Evolutionary conservation across 2,329 filamentous ascomycete species (phyloP).

Genomic region (Apiospora marii): DNA sequence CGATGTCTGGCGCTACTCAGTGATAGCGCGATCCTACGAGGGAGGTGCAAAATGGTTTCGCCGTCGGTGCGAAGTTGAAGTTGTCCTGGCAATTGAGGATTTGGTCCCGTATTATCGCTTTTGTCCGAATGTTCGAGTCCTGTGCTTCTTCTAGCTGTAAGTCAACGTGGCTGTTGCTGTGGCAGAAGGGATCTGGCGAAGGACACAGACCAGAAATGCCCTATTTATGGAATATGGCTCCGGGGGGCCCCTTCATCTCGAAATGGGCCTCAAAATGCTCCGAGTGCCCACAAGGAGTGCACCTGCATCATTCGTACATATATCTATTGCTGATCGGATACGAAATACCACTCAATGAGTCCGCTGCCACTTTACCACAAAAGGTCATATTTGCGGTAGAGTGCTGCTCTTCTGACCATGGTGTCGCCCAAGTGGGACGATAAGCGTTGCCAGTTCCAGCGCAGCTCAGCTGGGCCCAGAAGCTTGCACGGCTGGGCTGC

Average conservation of each 20-base stretch:
- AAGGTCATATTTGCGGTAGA: neutral
- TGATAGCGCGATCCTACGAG: neutral
- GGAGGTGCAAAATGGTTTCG: too few relatives aligned
- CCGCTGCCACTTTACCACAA: neutral
- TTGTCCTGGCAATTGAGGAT: neutral
- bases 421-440: neutral
- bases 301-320: neutral
- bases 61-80: neutral
- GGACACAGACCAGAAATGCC: neutral
- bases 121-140: neutral
- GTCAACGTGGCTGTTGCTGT: conserved; percentile 1
- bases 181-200: neutral
- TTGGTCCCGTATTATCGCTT: neutral
- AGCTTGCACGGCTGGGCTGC: neutral
- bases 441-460: neutral
- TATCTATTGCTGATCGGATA: neutral
- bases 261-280: neutral
- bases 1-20: neutral
- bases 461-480: neutral
- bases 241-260: neutral
- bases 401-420: neutral
- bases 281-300: neutral
- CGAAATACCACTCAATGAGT: neutral
- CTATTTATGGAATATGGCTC: neutral
- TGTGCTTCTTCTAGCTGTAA: neutral